Evolutionary conservation across 805 yeast genomes (phyloP).

Genomic region (Saccharomycopsis selenospora): DNA sequence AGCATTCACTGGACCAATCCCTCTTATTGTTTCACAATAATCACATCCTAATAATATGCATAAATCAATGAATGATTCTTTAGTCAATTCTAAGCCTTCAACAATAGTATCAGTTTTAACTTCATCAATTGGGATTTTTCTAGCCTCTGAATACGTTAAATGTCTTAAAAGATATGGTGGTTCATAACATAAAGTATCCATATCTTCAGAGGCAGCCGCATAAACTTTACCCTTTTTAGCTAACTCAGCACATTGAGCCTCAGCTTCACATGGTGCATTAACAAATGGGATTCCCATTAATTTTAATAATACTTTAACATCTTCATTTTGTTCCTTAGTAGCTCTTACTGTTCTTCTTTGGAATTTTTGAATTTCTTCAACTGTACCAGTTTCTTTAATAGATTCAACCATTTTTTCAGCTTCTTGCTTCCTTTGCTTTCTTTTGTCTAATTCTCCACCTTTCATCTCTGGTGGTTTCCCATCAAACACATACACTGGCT

Average conservation of each 20-base stretch:
- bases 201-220: constrained; percentile 98
- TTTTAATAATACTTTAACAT: constrained; percentile 71
- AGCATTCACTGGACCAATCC: constrained; percentile 96
- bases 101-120: constrained; percentile 60
- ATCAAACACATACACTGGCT: constrained; percentile 95
- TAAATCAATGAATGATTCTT: constrained; percentile 74
- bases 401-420: constrained; percentile 72
- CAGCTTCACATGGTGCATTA: constrained; percentile 97
- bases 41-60: constrained; percentile 95
- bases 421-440: constrained; percentile 72
- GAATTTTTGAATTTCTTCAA: constrained; percentile 64
- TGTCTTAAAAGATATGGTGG: constrained; percentile 82
- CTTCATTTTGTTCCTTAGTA: constrained; percentile 85
- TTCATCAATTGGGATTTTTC: constrained; percentile 88
- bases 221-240: constrained; percentile 87
- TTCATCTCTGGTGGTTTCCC: constrained; percentile 96
- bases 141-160: constrained; percentile 87
- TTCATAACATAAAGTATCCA: constrained; percentile 93
- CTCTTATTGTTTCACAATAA: constrained; percentile 90
- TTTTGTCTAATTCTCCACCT: constrained; percentile 85
- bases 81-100: constrained; percentile 68
- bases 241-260: constrained; percentile 93
- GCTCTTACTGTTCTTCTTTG: constrained; percentile 89
- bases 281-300: constrained; percentile 95
- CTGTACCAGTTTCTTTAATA: constrained; percentile 61